Percentiles rank a stretch among this genome's conserved stretches.
Conservation (phyloP, 768 basidiomycete genomes). For the Mycena olivaceomarginata region DNA sequence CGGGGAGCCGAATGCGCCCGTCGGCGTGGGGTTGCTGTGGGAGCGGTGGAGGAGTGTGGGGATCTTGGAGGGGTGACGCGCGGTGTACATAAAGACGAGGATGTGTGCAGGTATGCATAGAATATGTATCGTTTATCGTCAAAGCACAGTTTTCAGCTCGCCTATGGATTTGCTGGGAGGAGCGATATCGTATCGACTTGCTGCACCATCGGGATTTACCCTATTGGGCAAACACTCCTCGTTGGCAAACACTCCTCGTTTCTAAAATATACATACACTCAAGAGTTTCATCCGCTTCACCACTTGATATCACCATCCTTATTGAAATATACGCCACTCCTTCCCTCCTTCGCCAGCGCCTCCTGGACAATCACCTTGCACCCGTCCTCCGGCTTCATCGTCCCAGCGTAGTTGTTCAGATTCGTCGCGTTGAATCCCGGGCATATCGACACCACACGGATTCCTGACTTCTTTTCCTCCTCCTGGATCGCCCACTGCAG, state of each 20-base stretch:
- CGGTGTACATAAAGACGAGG: neutral
- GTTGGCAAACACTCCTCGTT: too few species aligned
- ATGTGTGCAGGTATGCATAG: neutral
- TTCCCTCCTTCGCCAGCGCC: constrained; percentile 31
- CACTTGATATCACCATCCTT: neutral
- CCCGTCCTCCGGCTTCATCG: constrained; percentile 22
- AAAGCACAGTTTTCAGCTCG: constrained; percentile 17
- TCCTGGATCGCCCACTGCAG: constrained; percentile 31
- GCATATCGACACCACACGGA: constrained; percentile 37
- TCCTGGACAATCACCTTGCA: constrained; percentile 28
- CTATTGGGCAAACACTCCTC: too few species aligned
- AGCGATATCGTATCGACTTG: too few species aligned
- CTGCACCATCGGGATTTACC: too few species aligned
- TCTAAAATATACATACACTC: too few species aligned
- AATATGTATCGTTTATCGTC: neutral
- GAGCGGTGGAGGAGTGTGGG: constrained; percentile 95
- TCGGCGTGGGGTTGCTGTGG: constrained; percentile 89
- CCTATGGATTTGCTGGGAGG: too few species aligned
- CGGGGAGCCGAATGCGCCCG: constrained; percentile 75
- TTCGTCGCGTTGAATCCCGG: constrained; percentile 33
- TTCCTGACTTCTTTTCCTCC: neutral
- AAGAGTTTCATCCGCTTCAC: neutral
- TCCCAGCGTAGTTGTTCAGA: constrained; percentile 8
- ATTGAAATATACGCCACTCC: constrained; percentile 12
- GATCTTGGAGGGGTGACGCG: constrained; percentile 66